These are phyloP conservation scores for Plasmodium inui DNA, from an alignment of 169 alveolate species.

Conservation along the genomic window DNA sequence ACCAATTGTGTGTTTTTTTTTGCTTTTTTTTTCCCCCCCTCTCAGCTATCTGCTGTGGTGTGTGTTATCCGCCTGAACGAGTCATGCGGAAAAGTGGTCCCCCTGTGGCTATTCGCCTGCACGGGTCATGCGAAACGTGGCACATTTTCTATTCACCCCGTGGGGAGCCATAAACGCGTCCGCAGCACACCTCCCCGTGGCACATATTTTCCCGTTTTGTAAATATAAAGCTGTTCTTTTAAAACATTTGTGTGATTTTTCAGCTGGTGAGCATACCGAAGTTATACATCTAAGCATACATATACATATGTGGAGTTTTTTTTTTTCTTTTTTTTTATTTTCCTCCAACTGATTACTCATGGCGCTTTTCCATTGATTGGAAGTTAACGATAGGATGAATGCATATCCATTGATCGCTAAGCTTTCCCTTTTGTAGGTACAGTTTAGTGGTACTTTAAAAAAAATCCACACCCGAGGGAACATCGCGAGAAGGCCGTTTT, in stretches of 20 bases:
- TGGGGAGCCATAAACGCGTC: background rate
- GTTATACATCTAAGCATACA: background rate
- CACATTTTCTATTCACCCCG: background rate
- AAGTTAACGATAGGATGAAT: background rate
- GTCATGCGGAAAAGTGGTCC: background rate
- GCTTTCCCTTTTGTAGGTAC: background rate
- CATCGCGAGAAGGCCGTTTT: background rate
- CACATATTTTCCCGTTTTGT: background rate
- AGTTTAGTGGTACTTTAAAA: background rate
- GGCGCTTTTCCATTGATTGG: background rate
- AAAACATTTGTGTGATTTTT: background rate
- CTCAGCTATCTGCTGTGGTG: background rate
- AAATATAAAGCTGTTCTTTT: background rate
- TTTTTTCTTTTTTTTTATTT: background rate
- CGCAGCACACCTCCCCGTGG: background rate
- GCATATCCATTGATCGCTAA: background rate
- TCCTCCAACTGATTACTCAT: background rate
- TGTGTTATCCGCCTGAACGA: slow-evolving; percentile 12
- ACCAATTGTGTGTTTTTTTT: background rate
- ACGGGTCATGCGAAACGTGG: background rate
- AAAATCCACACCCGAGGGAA: background rate
- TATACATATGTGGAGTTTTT: background rate
- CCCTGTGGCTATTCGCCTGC: background rate
- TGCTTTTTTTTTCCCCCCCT: background rate
- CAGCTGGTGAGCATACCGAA: background rate